A percentile compares a stretch with the other conserved stretches of the same genome.
These are phyloP conservation scores for Penicillium sp. DNA, from an alignment of 2,329 filamentous ascomycete genomes.

Conservation along the genomic window DNA sequence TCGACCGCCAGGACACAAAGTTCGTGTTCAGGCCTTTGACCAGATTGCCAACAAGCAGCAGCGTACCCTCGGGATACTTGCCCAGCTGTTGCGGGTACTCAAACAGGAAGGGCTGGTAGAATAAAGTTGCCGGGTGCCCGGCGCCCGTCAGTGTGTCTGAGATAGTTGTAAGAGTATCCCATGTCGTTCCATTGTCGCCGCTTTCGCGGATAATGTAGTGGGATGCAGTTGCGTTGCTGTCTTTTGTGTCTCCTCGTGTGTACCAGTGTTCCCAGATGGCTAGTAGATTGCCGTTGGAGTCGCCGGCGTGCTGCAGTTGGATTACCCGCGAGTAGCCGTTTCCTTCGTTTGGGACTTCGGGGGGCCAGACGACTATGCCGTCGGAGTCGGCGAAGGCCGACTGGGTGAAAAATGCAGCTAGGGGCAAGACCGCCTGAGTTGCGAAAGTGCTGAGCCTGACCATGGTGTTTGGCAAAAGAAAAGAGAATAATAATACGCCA, in stretches of 20 bases:
- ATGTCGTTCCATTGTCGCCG: neutral
- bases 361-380: no score
- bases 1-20: conserved; percentile 8
- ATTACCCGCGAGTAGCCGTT: conserved; percentile 4
- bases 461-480: no score
- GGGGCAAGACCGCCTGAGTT: no score
- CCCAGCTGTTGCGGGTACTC: conserved; percentile 13
- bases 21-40: neutral
- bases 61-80: conserved; percentile 8
- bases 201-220: conserved; percentile 5
- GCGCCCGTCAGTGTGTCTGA: no score
- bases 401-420: no score
- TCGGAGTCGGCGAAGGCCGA: no score
- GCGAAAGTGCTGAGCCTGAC: no score
- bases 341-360: no score
- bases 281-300: conserved; percentile 2
- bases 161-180: neutral
- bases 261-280: conserved; percentile 7
- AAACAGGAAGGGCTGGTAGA: conserved; percentile 4
- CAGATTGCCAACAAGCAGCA: conserved; percentile 10
- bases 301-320: conserved; percentile 3
- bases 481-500: no score
- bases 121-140: no score
- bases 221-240: neutral
- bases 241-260: no score